phyloP scores from a whole-genome alignment of 2,329 filamentous ascomycete genomes.

The Torrubiella hemipterigena region DNA sequence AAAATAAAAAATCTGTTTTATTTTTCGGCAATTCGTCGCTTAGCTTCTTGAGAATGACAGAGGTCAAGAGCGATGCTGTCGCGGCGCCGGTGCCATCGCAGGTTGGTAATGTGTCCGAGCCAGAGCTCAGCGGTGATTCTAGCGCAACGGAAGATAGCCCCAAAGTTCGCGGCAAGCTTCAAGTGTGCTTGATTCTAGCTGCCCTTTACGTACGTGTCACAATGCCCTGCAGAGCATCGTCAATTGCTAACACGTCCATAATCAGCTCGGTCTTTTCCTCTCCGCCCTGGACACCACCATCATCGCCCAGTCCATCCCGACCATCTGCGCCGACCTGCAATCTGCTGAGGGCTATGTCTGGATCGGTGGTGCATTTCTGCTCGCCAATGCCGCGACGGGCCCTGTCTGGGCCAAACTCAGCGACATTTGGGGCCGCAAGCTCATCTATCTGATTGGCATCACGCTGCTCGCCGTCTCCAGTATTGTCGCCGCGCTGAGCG shows the following conservation, averaged over 20 bases:
- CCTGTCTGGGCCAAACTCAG: constrained; percentile 54
- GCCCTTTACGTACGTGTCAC: not conserved
- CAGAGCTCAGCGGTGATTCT: not conserved
- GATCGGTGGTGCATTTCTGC: constrained; percentile 57
- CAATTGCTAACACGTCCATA: not conserved
- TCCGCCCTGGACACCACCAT: constrained; percentile 5
- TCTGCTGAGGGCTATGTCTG: constrained; percentile 56
- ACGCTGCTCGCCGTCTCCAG: constrained; percentile 36
- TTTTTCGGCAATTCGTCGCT: too few relatives aligned
- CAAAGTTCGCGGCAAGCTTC: not conserved
- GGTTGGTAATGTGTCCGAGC: too few relatives aligned
- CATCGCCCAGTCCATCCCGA: constrained; percentile 23
- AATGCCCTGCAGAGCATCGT: not conserved
- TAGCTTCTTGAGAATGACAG: too few relatives aligned
- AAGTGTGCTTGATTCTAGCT: not conserved
- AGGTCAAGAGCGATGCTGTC: too few relatives aligned
- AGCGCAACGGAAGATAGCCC: not conserved
- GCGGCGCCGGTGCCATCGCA: too few relatives aligned
- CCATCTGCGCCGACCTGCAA: constrained; percentile 44
- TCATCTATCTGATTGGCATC: constrained; percentile 31
- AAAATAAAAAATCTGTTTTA: too few relatives aligned
- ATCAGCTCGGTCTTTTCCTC: constrained; percentile 5
- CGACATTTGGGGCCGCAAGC: constrained; percentile 44
- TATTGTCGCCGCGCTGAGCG: constrained; percentile 29
- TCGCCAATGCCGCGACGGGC: constrained; percentile 49